These are phyloP conservation scores for Phlebiopsis flavidoalba DNA, from an alignment of 768 basidiomycete species.

Conservation along the genomic window DNA sequence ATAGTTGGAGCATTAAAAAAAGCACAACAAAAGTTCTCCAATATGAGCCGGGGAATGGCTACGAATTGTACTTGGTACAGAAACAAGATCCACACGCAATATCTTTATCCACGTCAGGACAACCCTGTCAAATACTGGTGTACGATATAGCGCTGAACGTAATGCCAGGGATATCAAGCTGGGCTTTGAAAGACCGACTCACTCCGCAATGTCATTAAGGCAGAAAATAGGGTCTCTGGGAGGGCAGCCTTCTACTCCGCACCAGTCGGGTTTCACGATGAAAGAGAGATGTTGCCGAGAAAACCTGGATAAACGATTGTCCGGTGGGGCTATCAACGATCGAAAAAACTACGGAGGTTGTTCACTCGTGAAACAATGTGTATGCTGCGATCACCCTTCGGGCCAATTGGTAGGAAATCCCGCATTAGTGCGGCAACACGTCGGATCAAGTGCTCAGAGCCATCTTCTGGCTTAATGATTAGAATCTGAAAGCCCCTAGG, in stretches of 20 bases:
- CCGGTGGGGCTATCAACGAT: slow-evolving; percentile 64
- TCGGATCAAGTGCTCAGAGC: slow-evolving; percentile 92
- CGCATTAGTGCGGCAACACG: slow-evolving; percentile 88
- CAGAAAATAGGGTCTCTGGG: slow-evolving; percentile 69
- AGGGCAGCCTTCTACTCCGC: slow-evolving; percentile 55
- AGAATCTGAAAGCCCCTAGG: slow-evolving; percentile 50
- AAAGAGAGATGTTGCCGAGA: slow-evolving; percentile 37
- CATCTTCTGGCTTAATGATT: slow-evolving; percentile 99
- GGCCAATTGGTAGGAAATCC: slow-evolving; percentile 86
- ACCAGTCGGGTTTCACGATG: slow-evolving; percentile 36
- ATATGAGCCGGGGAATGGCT: slow-evolving; percentile 90
- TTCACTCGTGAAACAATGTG: too few relatives aligned
- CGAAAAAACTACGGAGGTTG: too few relatives aligned
- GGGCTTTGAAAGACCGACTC: slow-evolving; percentile 40
- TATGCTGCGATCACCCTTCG: slow-evolving; percentile 62
- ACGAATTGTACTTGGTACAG: slow-evolving; percentile 47
- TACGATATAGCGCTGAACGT: slow-evolving; percentile 66
- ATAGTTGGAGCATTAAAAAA: slow-evolving; percentile 89
- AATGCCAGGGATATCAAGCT: slow-evolving; percentile 57
- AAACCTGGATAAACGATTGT: slow-evolving; percentile 49
- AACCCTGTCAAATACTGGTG: slow-evolving; percentile 35
- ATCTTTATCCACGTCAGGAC: slow-evolving; percentile 36
- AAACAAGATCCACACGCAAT: slow-evolving; percentile 63
- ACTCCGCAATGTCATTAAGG: slow-evolving; percentile 83
- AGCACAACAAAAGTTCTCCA: slow-evolving; percentile 87